Evolutionary conservation across 805 yeast genomes (phyloP).

Genomic region (Naumovozyma castellii): DNA sequence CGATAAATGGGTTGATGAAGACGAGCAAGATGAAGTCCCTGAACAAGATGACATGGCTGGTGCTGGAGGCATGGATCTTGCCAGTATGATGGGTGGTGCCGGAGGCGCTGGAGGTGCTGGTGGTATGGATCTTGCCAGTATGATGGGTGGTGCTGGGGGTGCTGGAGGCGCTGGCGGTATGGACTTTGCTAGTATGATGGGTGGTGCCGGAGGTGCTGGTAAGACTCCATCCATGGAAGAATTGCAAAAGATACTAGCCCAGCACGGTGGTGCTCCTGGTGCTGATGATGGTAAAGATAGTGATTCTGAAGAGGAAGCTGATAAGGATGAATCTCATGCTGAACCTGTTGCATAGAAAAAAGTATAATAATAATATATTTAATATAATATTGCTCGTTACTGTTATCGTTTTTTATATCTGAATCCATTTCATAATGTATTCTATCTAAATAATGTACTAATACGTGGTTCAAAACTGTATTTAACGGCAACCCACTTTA

Average conservation of each 20-base stretch:
- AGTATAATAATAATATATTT: too few relatives aligned
- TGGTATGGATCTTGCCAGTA: constrained; percentile 15
- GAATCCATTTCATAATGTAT: neutral
- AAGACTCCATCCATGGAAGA: constrained; percentile 3
- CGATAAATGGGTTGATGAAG: constrained; percentile 97
- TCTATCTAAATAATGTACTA: too few relatives aligned
- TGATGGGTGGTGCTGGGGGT: constrained; percentile 34
- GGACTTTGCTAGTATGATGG: constrained; percentile 18
- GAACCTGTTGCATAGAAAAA: neutral
- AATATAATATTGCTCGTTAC: neutral
- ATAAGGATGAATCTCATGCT: neutral
- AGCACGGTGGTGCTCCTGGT: constrained; percentile 16
- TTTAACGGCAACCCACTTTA: too few relatives aligned
- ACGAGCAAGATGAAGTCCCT: constrained; percentile 73
- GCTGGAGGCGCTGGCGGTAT: constrained; percentile 24
- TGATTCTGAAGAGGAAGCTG: constrained; percentile 20
- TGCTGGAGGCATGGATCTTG: constrained; percentile 18
- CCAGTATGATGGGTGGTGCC: constrained; percentile 20
- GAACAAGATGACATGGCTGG: constrained; percentile 31
- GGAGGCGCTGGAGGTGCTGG: constrained; percentile 34
- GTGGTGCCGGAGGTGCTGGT: too few relatives aligned
- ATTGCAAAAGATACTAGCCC: constrained; percentile 1
- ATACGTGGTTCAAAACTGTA: too few relatives aligned
- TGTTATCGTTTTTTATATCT: too few relatives aligned
- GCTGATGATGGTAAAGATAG: constrained; percentile 25